Evolutionary conservation across 352 stramenopile species (phyloP), one percentile per base, ranked within the genome.

Genomic region (Phytophthora multivora): DNA sequence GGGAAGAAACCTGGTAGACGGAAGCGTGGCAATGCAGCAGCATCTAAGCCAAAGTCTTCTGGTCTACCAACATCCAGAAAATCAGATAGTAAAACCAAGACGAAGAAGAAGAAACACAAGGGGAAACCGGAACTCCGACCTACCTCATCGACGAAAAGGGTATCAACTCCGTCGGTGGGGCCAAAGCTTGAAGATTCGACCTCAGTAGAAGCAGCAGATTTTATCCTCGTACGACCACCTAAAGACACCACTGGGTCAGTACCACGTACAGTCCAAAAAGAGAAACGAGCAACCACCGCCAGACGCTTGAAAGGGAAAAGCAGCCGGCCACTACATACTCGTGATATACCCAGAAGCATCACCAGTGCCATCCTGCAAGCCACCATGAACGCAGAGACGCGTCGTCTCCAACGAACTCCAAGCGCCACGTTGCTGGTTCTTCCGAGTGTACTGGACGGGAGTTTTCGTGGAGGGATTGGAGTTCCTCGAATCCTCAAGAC

Each of bases 71-170:
- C 25, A 2, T 42, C 35, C n/a, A 66, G 35, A 43, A 67, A 76
- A 59, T 51, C 31, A 5, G 63, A 75, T 6, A 78, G 66, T 4
- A 79, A 71, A 42, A 59, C 28, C 59, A 77, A 66, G 39, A 70
- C 42, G 31, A 69, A 62, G 23, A 68, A 60, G 19, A 65, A 64
- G 19, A 69, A 70, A 8, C 43, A 16, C 18, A 70, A 67, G 33
- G 23, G 26, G 0, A 74, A 66, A 54, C 45, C 55, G 2, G 39
- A 69, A 19, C 30, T 51, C 21, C 39, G 23, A 46, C 36, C 36
- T n/a, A 48, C 43, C 40, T 51, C 33, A 33, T 59, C 50, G 13
- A 57, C 21, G 12, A 42, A 33, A 33, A 33, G 23, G 15, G 11
- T 35, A 35, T n/a, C 47, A 12, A 31, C 43, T 2, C n/a, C 19